Evolutionary conservation across 805 yeast genomes (phyloP).

Genomic region (Jamesozyma gamospora): DNA sequence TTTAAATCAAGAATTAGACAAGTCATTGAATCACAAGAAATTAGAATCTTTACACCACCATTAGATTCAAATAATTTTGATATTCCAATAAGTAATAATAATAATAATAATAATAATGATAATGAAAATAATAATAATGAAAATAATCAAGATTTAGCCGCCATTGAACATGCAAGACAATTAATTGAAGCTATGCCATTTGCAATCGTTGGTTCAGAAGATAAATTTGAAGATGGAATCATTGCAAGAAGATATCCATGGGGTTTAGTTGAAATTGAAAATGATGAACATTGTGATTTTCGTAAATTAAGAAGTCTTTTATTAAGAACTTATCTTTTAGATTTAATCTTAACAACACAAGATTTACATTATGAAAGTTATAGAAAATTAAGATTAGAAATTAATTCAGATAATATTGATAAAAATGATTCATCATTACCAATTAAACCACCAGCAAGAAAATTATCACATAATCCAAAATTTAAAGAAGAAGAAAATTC

Average conservation of each 20-base stretch:
- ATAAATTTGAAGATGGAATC: conserved; percentile 53
- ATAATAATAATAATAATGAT: conserved; percentile 4
- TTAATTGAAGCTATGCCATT: conserved; percentile 80
- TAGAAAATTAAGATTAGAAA: conserved; percentile 60
- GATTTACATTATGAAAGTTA: conserved; percentile 74
- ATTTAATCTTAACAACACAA: conserved; percentile 67
- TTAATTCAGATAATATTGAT: conserved; percentile 16
- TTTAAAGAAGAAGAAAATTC: conserved; percentile 95
- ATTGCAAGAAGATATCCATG: conserved; percentile 83
- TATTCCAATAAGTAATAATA: conserved; percentile 4
- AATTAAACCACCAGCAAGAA: conserved; percentile 37
- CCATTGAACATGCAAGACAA: conserved; percentile 72
- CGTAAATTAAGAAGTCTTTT: conserved; percentile 68
- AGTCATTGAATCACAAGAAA: conserved; percentile 74
- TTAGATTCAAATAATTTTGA: conserved; percentile 34
- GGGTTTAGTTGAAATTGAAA: conserved; percentile 85
- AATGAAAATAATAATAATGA: neutral
- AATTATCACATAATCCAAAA: conserved; percentile 69
- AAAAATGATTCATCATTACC: conserved; percentile 24
- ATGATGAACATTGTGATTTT: conserved; percentile 78
- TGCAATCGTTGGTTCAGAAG: conserved; percentile 72
- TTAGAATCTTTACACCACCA: conserved; percentile 76
- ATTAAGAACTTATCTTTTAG: conserved; percentile 75
- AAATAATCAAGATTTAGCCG: conserved; percentile 44
- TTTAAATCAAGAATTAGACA: conserved; percentile 73